Evolutionary conservation across 2,329 filamentous ascomycete genomes (phyloP), one percentile per base, ranked within the genome.

Genomic region (Xylariales sp.): DNA sequence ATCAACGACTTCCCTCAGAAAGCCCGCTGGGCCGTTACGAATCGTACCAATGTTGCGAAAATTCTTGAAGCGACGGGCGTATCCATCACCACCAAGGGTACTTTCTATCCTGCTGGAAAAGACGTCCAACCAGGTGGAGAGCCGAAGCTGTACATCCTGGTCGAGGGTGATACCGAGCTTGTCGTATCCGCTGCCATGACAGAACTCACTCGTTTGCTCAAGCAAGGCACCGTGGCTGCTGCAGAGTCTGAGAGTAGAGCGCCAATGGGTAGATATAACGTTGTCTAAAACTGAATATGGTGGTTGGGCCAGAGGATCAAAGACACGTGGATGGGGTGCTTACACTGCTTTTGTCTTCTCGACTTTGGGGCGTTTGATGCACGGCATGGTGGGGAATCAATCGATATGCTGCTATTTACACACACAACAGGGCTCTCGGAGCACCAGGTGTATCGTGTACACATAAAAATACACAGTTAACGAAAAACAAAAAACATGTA

Each of bases 1-100:
- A 98, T 98, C 77, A 98, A 98, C 63, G 93, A 98, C 65, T 97
- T 97, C 64, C 93, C 93, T 23, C 93, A 98, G 61, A 97, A 96
- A 72, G 93, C 93, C 47, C 81, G 93, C 52, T 98, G 93, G 93
- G 91, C 89, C 10, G 93, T 98, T 66, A 98, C 93, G 27, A 98
- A 98, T 62, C 81, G 93, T 48, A 97, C 93, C 24, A 98, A 98
- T 55, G 93, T 98, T 40, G 90, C 91, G 51, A 98, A 97, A 72
- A 96, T 98, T 51, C 75, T 98, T 47, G 93, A 98, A 56, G 79
- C 87, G 8, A 96, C 91, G 0, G 91, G 89, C 28, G 95, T 90
- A 2, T 95, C 88, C 6, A 98, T 98, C 60, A 98, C 93, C 0
- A 96, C 89, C 30, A 98, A 98, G 69, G 93, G 93, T 49, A 93